phyloP scores from a whole-genome alignment of 192 early-diverging fungal genomes.

The Chytriomyces sp. region DNA sequence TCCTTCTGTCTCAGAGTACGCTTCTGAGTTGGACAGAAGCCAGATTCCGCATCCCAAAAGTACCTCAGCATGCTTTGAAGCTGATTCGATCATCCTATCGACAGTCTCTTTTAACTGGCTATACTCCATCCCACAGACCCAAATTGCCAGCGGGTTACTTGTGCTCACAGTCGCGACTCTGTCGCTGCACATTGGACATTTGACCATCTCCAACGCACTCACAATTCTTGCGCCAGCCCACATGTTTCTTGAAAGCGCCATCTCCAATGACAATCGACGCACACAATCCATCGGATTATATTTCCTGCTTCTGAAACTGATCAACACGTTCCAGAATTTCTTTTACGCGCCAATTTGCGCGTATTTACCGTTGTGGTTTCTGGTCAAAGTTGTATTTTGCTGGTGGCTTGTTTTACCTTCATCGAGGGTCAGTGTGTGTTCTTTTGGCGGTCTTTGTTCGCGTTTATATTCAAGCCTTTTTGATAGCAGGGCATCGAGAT shows the following conservation, averaged over 20 bases:
- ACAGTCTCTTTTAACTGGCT: neutral
- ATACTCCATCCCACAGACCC: slow-evolving; percentile 1
- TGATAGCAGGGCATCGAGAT: too few species aligned
- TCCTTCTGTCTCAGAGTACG: slow-evolving; percentile 10
- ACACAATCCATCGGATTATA: slow-evolving; percentile 14
- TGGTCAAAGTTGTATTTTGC: slow-evolving; percentile 24
- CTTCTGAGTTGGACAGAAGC: slow-evolving; percentile 18
- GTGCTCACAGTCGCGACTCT: neutral
- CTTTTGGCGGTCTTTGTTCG: neutral
- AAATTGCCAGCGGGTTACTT: slow-evolving; percentile 5
- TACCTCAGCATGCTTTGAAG: neutral
- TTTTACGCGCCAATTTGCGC: neutral
- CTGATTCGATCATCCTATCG: neutral
- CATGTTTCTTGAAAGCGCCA: neutral
- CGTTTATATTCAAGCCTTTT: too few species aligned
- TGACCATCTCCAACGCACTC: slow-evolving; percentile 2
- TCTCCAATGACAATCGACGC: neutral
- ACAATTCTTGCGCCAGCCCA: neutral
- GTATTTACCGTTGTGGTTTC: slow-evolving; percentile 17
- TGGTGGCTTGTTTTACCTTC: slow-evolving; percentile 21
- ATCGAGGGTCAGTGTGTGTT: neutral
- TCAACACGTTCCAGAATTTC: neutral
- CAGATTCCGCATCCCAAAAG: slow-evolving; percentile 3
- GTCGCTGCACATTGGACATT: slow-evolving; percentile 16
- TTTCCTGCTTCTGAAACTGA: neutral